These are phyloP conservation scores for Alternaria novae-zelandiae DNA, from an alignment of 2,329 filamentous ascomycete species.

Conservation along the genomic window DNA sequence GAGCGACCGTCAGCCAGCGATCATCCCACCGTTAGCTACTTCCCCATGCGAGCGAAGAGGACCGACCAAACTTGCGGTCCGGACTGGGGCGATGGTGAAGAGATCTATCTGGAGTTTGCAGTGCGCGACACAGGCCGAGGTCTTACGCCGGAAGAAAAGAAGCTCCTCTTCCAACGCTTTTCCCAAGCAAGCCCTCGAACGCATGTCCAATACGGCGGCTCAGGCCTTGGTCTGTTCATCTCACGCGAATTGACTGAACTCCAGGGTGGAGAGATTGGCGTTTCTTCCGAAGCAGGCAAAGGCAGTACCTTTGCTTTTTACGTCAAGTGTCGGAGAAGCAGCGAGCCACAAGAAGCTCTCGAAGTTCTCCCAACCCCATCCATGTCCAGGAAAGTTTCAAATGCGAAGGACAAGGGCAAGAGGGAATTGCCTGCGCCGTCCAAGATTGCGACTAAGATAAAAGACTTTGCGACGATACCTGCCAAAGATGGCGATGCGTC, in stretches of 20 bases:
- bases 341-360: conserved; percentile 40
- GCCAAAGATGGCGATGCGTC: conserved; percentile 7
- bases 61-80: conserved; percentile 56
- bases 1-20: conserved; percentile 57
- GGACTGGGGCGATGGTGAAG: conserved; percentile 74
- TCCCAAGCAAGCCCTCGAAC: conserved; percentile 78
- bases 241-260: conserved; percentile 79
- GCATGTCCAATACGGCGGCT: conserved; percentile 80
- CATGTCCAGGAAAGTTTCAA: conserved; percentile 37
- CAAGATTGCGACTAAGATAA: conserved; percentile 34
- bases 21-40: conserved; percentile 63
- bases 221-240: conserved; percentile 80
- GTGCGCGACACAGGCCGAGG: conserved; percentile 81
- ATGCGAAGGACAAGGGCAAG: conserved; percentile 34
- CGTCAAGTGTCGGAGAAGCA: conserved; percentile 69
- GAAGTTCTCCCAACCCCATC: conserved; percentile 34
- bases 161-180: conserved; percentile 78
- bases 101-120: conserved; percentile 72
- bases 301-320: conserved; percentile 82
- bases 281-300: conserved; percentile 69
- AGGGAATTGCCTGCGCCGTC: conserved; percentile 8
- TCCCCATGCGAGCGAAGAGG: conserved; percentile 62
- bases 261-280: conserved; percentile 80
- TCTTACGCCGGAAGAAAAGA: conserved; percentile 73
- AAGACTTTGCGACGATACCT: conserved; percentile 43